phyloP scores from a whole-genome alignment of 2,329 filamentous ascomycete genomes.

The Exophiala oligosperma region DNA sequence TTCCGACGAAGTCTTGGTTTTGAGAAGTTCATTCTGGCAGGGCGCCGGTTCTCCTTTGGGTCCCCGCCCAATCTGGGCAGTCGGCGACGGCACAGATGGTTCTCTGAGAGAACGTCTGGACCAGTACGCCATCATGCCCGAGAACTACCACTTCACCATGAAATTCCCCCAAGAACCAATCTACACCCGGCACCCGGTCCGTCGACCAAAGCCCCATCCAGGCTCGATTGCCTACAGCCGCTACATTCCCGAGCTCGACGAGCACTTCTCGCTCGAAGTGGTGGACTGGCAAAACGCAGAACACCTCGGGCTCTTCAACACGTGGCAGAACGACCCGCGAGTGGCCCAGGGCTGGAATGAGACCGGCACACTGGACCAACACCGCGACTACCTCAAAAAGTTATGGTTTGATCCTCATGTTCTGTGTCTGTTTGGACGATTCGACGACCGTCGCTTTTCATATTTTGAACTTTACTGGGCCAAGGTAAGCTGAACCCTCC shows the following conservation, averaged over 20 bases:
- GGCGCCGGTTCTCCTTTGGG: slow-evolving; percentile 68
- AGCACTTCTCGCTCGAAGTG: slow-evolving; percentile 74
- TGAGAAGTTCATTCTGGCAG: slow-evolving; percentile 66
- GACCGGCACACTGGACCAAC: slow-evolving; percentile 72
- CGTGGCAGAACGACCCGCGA: slow-evolving; percentile 81
- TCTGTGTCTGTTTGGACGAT: slow-evolving; percentile 68
- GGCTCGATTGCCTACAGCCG: slow-evolving; percentile 74
- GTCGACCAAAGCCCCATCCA: slow-evolving; percentile 69
- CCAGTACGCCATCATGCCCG: slow-evolving; percentile 45
- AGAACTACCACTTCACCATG: slow-evolving; percentile 40
- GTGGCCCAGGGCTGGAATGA: slow-evolving; percentile 80
- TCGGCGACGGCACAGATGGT: slow-evolving; percentile 25
- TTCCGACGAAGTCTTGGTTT: slow-evolving; percentile 46
- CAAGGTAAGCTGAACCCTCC: slow-evolving; percentile 46
- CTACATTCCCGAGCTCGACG: slow-evolving; percentile 72
- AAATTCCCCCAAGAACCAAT: slow-evolving; percentile 43
- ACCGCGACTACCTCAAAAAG: slow-evolving; percentile 68
- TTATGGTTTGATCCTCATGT: slow-evolving; percentile 72
- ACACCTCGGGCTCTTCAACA: slow-evolving; percentile 73
- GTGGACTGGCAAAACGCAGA: slow-evolving; percentile 65
- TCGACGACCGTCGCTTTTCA: slow-evolving; percentile 69
- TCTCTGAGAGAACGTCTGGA: slow-evolving; percentile 38
- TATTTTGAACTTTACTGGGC: slow-evolving; percentile 84
- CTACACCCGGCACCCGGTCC: slow-evolving; percentile 68
- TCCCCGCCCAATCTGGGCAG: slow-evolving; percentile 60